Percentiles rank a stretch among this genome's conserved stretches.
These are phyloP conservation scores for Daldinia vernicosa DNA, from an alignment of 495 filamentous ascomycete genomes.

Conservation along the genomic window DNA sequence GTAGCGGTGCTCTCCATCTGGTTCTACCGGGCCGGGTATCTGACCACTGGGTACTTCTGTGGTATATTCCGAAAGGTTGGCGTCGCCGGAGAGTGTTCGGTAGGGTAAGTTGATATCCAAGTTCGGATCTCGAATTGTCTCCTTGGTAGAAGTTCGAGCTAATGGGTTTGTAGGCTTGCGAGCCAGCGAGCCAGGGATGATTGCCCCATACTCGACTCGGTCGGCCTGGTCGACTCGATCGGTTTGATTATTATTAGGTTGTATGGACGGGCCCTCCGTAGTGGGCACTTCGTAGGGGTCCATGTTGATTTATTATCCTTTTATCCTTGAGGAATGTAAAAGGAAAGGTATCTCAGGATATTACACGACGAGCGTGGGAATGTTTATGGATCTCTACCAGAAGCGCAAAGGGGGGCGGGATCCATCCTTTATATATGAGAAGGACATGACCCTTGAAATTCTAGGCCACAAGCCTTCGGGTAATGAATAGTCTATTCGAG, in stretches of 20 bases:
- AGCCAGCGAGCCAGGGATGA: constrained; percentile 15
- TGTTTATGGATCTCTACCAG: constrained; percentile 9
- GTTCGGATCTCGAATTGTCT: constrained; percentile 35
- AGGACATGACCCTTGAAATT: constrained; percentile 5
- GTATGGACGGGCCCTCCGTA: constrained; percentile 10
- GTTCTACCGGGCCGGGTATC: constrained; percentile 66
- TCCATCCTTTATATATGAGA: constrained; percentile 38
- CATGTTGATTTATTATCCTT: constrained; percentile 28
- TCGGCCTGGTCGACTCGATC: neutral
- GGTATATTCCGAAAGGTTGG: constrained; percentile 71
- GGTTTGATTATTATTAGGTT: neutral
- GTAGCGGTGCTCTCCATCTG: constrained; percentile 65
- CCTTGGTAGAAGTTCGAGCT: constrained; percentile 29
- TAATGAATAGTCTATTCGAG: neutral
- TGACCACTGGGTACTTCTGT: constrained; percentile 66
- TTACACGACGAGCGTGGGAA: constrained; percentile 5
- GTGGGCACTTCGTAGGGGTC: constrained; percentile 22
- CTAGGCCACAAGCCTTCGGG: constrained; percentile 12
- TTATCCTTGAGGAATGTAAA: constrained; percentile 11
- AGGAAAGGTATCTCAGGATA: constrained; percentile 7
- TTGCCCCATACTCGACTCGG: constrained; percentile 24
- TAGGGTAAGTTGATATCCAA: constrained; percentile 66
- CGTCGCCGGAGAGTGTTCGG: constrained; percentile 66
- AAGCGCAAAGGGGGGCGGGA: constrained; percentile 23
- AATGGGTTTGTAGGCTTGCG: constrained; percentile 25